Evolutionary conservation across 805 yeast genomes (phyloP).

Genomic region (Suhomyces tanzawaensis): DNA sequence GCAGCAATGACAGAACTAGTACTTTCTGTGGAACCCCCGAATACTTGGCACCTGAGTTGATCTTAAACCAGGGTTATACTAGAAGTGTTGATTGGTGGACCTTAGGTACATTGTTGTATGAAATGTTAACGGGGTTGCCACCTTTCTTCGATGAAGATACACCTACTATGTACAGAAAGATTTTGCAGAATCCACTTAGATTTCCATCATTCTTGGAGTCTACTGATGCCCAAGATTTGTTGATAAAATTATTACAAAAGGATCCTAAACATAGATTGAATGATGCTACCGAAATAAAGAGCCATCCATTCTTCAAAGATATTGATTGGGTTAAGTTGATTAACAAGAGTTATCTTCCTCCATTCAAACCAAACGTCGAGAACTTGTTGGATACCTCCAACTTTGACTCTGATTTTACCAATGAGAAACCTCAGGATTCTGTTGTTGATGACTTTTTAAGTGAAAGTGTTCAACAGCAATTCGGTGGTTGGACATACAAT

Average conservation of each 20-base stretch:
- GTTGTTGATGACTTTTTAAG: constrained; percentile 90
- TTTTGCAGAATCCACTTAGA: constrained; percentile 79
- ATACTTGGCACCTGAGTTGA: constrained; percentile 91
- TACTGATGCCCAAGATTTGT: constrained; percentile 77
- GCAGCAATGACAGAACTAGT: constrained; percentile 77
- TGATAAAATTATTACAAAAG: constrained; percentile 71
- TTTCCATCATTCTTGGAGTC: constrained; percentile 85
- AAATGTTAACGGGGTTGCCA: constrained; percentile 95
- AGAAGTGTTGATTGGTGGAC: constrained; percentile 99
- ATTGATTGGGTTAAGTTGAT: constrained; percentile 85
- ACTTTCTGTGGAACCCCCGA: constrained; percentile 99
- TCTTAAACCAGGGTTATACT: constrained; percentile 90
- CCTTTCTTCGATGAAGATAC: constrained; percentile 96
- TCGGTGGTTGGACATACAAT: constrained; percentile 98
- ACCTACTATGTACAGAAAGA: constrained; percentile 90
- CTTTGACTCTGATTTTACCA: constrained; percentile 89
- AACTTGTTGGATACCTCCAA: constrained; percentile 88
- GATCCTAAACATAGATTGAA: constrained; percentile 79
- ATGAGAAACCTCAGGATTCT: constrained; percentile 89
- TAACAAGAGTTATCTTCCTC: constrained; percentile 89
- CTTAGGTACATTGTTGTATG: constrained; percentile 86
- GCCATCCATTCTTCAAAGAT: constrained; percentile 81
- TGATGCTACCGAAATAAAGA: constrained; percentile 82
- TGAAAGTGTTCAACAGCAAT: constrained; percentile 94
- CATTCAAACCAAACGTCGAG: constrained; percentile 88